Base-by-base conservation (phyloP, 2,329 filamentous ascomycete genomes). In the Aspergillus transmontanensis region DNA sequence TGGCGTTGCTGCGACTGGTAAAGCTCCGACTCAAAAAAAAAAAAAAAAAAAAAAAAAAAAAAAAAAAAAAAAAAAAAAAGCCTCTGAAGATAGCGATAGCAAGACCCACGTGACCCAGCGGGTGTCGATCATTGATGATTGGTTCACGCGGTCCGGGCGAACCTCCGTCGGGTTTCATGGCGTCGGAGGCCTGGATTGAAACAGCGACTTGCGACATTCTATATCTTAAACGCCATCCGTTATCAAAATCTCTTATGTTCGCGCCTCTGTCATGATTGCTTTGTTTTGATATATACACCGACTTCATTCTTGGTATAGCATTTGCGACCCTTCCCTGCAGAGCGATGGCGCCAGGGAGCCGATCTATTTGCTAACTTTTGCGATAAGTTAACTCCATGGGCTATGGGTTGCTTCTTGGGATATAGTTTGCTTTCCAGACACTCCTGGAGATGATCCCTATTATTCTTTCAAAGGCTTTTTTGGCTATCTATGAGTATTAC, bases 401-500 rank as follows among this genome's bases (percentile, higher is more conserved):
- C 64, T 60, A 68, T 68, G 67, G 65, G 69, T 58, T 58, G 57
- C 60, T 63, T 55, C 48, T 60, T 65, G 59, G 62, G 60, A 62
- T 55, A 60, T 60, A 58, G 45, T 50, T 58, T 51, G 59, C 48
- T 59, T 41, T 61, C 58, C 50, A 60, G 46, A 45, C 62, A 57
- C 32, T 45, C 60, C 67, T 73, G 72, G 76, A 78, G 71, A 79
- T 79, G 76, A 77, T 68, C 73, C 65, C 66, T 66, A 64, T 68
- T 63, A 69, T 66, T 60, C 60, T 48, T 57, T 57, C 66, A 64
- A 66, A 68, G 61, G 63, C 66, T 66, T 68, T 63, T 65, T 64
- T 67, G 68, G 69, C 66, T 68, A 71, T 69, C 65, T 68, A 66
- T 68, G 71, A 69, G 68, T 69, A 68, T 66, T 70, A 66, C 67